Percentiles rank a stretch among this genome's conserved stretches.
Evolutionary conservation across 176 grass and related monocot species (phyloP).

Genomic region (Lolium multiflorum): DNA sequence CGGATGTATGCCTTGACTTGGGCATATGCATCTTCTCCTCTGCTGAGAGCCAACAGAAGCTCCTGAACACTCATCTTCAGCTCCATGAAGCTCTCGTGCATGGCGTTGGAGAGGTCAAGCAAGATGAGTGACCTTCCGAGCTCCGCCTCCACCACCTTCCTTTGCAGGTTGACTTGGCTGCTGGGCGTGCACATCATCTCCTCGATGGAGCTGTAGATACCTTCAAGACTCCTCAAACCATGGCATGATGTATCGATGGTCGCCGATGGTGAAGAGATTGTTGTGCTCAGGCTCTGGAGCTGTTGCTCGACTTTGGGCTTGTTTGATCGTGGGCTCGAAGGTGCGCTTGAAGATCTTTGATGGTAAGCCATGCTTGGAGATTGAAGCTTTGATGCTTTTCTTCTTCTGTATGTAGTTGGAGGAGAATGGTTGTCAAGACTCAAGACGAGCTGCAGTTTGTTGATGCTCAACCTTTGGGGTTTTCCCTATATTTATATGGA

Average conservation of each 20-base stretch:
- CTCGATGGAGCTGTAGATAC: constrained; percentile 41
- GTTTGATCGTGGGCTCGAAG: constrained; percentile 47
- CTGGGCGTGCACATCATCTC: constrained; percentile 43
- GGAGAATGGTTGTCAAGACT: constrained; percentile 4
- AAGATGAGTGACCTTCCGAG: constrained; percentile 47
- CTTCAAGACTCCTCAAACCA: constrained; percentile 43
- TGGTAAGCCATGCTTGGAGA: constrained; percentile 52
- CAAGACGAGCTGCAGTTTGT: constrained; percentile 20
- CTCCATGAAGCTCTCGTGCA: constrained; percentile 43
- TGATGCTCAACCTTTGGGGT: constrained; percentile 29
- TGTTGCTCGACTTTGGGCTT: constrained; percentile 32
- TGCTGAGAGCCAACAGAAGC: constrained; percentile 21
- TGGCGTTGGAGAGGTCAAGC: constrained; percentile 50
- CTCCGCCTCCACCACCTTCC: constrained; percentile 52
- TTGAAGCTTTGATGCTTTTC: not conserved
- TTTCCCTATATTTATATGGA: constrained; percentile 35
- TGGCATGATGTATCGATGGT: constrained; percentile 27
- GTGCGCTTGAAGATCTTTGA: constrained; percentile 52
- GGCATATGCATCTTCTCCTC: constrained; percentile 28
- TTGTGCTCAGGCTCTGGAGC: constrained; percentile 40
- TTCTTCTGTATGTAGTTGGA: constrained; percentile 13
- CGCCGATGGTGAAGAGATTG: constrained; percentile 28
- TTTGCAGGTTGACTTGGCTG: constrained; percentile 56
- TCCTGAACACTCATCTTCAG: constrained; percentile 46
- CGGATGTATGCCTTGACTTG: constrained; percentile 40